Base-by-base conservation (phyloP, 345 rosid species). In the Brassica cretica region DNA sequence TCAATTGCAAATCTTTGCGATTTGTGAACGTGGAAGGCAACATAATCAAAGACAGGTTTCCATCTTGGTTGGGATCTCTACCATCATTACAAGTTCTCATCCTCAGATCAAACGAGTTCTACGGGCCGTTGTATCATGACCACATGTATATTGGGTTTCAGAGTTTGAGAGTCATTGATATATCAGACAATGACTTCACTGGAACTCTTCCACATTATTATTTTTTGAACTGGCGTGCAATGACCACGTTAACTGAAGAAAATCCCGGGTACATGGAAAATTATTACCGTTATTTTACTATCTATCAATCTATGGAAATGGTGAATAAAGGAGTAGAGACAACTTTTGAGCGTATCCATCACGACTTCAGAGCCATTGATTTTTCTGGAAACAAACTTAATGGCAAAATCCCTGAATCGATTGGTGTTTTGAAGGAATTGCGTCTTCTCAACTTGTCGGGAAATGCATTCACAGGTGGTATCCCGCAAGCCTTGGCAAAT, bases 51-150 rank as follows among this genome's bases (percentile, higher is more conserved):
- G 89, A 81, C 11, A 7, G 2, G 6, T 73, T 9, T 9, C 46
- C 46, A 2, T 39, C 46, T 0, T 9, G 46, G 46, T 8, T 39
- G 46, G 46, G 46, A 39, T 39, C 46, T 39, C 44, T 9, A 39
- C 44, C 3, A 39, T 39, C 12, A 39, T 2, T 39, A 39, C 2
- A 8, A 2, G 44, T 39, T 9, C 44, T 88, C 11, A 78, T 76
- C 66, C 39, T 88, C 46, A 80, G 85, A 9, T 78, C 84, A 5
- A 88, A 89, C 69, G 2, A 41, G 0, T 88, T 89, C 19, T n/a
- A 75, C 0, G 86, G 90, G 0, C 2, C 2, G 0, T 60, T 88
- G 55, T 49, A 24, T n/a, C 81, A 88, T 68, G 14, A 1, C 5
- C 3, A 11, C 0, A 0, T 0, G 18, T 2, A n/a, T 0, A 10